Evolutionary conservation across 345 rosid genomes (phyloP).

Genomic region (Pistacia integerrima): DNA sequence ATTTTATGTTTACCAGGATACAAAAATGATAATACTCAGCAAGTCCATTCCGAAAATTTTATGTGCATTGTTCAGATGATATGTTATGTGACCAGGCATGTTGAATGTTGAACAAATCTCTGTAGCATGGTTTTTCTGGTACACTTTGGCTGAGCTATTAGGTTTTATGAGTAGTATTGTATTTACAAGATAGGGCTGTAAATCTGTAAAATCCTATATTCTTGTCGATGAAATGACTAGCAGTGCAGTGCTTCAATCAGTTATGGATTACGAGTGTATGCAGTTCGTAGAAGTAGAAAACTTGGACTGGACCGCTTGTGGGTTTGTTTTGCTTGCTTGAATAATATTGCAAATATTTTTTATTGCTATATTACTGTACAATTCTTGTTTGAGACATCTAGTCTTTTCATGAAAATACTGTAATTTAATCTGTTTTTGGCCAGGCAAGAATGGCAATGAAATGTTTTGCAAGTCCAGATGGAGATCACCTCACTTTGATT

Average conservation of each 20-base stretch:
- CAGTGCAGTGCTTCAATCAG: background rate
- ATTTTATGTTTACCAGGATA: background rate
- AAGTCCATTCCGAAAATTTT: background rate
- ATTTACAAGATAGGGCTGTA: background rate
- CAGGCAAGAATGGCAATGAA: conserved; percentile 78
- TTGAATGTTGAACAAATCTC: background rate
- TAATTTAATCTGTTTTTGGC: conserved; percentile 24
- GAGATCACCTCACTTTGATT: conserved; percentile 85
- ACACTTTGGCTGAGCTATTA: conserved; percentile 1
- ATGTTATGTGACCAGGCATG: background rate
- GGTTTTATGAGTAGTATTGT: background rate
- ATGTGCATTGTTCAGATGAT: background rate
- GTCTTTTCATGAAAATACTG: background rate
- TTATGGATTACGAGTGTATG: background rate
- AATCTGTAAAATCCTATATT: background rate
- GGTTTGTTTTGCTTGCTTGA: background rate
- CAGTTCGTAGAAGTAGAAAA: background rate
- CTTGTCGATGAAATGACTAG: background rate
- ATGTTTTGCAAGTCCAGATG: conserved; percentile 83
- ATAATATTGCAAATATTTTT: background rate
- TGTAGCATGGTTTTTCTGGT: background rate
- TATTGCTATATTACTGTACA: background rate
- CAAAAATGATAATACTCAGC: background rate
- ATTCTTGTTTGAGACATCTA: background rate
- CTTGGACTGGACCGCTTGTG: background rate